phyloP scores from a whole-genome alignment of 2,329 filamentous ascomycete genomes.

The Exserohilum turcica region DNA sequence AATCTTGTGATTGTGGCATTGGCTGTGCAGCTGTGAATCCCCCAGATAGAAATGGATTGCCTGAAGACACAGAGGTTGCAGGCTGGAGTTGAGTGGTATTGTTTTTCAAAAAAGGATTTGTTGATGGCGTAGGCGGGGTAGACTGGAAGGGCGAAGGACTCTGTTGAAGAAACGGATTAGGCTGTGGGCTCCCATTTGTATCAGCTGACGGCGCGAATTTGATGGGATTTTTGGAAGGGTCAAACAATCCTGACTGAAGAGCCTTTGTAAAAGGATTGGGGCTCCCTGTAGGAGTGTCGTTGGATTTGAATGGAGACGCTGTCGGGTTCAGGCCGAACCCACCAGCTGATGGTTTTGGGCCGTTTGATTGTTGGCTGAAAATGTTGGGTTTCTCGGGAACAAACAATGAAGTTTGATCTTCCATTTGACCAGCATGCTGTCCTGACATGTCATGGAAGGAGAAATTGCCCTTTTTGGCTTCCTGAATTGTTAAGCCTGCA shows the following conservation, averaged over 20 bases:
- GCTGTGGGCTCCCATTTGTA: not conserved
- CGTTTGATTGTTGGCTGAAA: slow-evolving; percentile 16
- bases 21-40: not conserved
- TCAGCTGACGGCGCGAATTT: slow-evolving; percentile 28
- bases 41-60: slow-evolving; percentile 7
- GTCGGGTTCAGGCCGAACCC: slow-evolving; percentile 19
- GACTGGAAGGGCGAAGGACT: not conserved
- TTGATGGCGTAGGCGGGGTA: not conserved
- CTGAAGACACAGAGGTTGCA: not conserved
- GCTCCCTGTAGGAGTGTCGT: slow-evolving; percentile 3
- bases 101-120: slow-evolving; percentile 16
- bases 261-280: slow-evolving; percentile 21
- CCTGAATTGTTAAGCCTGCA: slow-evolving; percentile 59
- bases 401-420: slow-evolving; percentile 48
- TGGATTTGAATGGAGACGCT: slow-evolving; percentile 26
- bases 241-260: slow-evolving; percentile 37
- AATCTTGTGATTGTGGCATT: slow-evolving; percentile 1
- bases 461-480: slow-evolving; percentile 57
- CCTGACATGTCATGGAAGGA: slow-evolving; percentile 46
- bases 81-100: not conserved
- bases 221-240: slow-evolving; percentile 34
- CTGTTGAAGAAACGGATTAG: slow-evolving; percentile 18
- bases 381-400: slow-evolving; percentile 41
- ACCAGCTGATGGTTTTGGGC: not conserved
- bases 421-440: slow-evolving; percentile 6